Percentiles rank a stretch among this genome's conserved stretches.
These are phyloP conservation scores for Didymella glomerata DNA, from an alignment of 2,329 filamentous ascomycete species.

Conservation along the genomic window DNA sequence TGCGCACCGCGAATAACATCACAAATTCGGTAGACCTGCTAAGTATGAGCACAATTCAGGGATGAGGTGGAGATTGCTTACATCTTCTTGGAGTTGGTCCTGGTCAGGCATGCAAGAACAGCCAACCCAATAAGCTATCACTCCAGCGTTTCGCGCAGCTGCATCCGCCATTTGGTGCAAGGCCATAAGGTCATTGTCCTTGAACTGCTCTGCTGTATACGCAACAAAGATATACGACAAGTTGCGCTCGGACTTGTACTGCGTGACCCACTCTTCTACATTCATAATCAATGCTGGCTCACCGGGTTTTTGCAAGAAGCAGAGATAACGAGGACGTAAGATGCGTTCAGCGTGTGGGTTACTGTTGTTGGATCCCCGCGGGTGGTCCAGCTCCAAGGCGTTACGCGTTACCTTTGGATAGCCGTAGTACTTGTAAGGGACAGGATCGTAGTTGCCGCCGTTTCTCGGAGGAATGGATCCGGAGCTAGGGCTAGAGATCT, in stretches of 20 bases:
- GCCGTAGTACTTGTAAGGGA: constrained; percentile 42
- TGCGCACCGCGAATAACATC: constrained; percentile 57
- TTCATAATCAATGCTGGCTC: constrained; percentile 31
- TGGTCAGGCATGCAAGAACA: constrained; percentile 54
- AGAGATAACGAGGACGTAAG: constrained; percentile 40
- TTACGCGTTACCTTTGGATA: constrained; percentile 47
- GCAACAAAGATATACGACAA: constrained; percentile 54
- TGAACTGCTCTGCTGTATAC: constrained; percentile 55
- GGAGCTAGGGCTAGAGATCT: constrained; percentile 36
- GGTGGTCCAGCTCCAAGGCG: constrained; percentile 32
- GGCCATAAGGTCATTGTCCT: constrained; percentile 32
- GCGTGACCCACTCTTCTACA: constrained; percentile 40
- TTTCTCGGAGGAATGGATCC: constrained; percentile 30
- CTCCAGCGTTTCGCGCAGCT: constrained; percentile 50
- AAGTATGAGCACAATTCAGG: neutral
- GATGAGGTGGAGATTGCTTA: constrained; percentile 8
- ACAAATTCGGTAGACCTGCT: constrained; percentile 55
- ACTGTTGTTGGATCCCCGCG: constrained; percentile 19
- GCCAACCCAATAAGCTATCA: constrained; percentile 56
- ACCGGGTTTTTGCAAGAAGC: constrained; percentile 36
- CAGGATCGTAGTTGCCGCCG: constrained; percentile 36
- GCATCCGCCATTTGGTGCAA: constrained; percentile 51
- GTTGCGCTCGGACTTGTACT: constrained; percentile 31
- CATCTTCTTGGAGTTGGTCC: constrained; percentile 43
- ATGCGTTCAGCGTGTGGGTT: constrained; percentile 41